Conservation (phyloP, 1,284 basidiomycete species). For the Melanopsichium pennsylvanicum region DNA sequence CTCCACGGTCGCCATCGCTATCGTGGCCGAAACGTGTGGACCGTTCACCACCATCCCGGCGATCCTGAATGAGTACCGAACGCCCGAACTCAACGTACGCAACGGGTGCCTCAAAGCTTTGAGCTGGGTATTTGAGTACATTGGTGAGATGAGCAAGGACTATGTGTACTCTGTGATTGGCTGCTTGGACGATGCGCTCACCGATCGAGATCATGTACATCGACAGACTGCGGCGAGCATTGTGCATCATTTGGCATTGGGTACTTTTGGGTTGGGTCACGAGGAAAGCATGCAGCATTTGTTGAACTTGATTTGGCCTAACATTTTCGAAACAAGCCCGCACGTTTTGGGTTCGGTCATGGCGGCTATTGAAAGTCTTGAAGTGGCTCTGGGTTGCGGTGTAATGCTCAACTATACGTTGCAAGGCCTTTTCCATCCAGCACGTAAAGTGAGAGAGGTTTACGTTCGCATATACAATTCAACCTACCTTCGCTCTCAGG, state of each 20-base stretch:
- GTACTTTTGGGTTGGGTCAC: conserved; percentile 93
- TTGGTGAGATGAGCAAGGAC: conserved; percentile 98
- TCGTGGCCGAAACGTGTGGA: conserved; percentile 87
- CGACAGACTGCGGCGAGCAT: conserved; percentile 98
- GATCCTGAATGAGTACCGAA: conserved; percentile 97
- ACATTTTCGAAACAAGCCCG: conserved; percentile 96
- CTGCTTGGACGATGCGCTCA: conserved; percentile 96
- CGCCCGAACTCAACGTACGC: conserved; percentile 91
- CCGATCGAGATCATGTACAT: conserved; percentile 96
- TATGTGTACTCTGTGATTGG: conserved; percentile 97
- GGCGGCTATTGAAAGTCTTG: conserved; percentile 89
- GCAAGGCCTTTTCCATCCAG: conserved; percentile 72
- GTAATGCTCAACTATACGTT: conserved; percentile 81
- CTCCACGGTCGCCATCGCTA: conserved; percentile 92
- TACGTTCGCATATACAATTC: conserved; percentile 80
- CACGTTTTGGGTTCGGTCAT: conserved; percentile 88
- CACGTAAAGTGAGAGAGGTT: conserved; percentile 91
- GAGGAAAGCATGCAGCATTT: conserved; percentile 97
- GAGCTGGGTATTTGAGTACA: conserved; percentile 98
- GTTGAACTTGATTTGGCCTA: conserved; percentile 99
- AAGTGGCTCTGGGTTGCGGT: conserved; percentile 92
- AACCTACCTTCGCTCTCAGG: conserved; percentile 79
- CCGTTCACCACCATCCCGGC: conserved; percentile 99
- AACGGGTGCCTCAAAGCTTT: conserved; percentile 99
- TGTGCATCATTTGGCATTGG: conserved; percentile 96